phyloP scores from a whole-genome alignment of 495 filamentous ascomycete species.

The Endocarpon pusillum region DNA sequence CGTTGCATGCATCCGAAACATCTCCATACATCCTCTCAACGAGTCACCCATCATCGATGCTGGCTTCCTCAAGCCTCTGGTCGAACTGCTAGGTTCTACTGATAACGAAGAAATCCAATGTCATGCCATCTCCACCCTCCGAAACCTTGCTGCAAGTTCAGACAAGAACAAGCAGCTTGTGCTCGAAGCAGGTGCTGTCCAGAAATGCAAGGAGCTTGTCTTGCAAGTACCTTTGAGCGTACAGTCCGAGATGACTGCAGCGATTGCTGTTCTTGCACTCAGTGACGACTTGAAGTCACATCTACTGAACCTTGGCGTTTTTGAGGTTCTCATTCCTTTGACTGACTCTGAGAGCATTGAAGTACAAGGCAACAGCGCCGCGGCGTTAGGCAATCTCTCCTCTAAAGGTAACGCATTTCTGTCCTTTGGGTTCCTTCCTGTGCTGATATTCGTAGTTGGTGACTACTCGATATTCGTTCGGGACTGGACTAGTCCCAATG shows the following conservation, averaged over 20 bases:
- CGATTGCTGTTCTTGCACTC: conserved; percentile 90
- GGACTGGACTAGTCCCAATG: conserved; percentile 81
- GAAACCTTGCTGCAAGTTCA: conserved; percentile 90
- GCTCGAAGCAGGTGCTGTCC: conserved; percentile 86
- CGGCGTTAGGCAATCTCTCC: conserved; percentile 84
- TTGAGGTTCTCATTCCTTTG: conserved; percentile 88
- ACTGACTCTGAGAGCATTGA: conserved; percentile 92
- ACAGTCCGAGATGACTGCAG: conserved; percentile 97
- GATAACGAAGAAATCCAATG: conserved; percentile 99
- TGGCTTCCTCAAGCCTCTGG: conserved; percentile 81
- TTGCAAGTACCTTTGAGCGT: conserved; percentile 85
- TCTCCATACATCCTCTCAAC: conserved; percentile 95
- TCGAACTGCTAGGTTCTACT: conserved; percentile 83
- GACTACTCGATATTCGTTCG: conserved; percentile 93
- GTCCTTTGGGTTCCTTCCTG: background rate
- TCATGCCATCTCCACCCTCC: conserved; percentile 90
- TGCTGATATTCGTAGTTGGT: conserved; percentile 44
- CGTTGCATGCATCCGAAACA: conserved; percentile 95
- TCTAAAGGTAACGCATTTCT: conserved; percentile 57
- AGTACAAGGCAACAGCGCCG: conserved; percentile 95
- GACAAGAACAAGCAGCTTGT: conserved; percentile 95
- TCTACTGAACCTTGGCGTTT: conserved; percentile 82
- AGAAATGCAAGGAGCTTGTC: conserved; percentile 95
- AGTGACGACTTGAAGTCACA: conserved; percentile 91
- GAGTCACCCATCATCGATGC: conserved; percentile 99